Conservation (phyloP, 148 eudicot genomes). For the Beta vulgaris region DNA sequence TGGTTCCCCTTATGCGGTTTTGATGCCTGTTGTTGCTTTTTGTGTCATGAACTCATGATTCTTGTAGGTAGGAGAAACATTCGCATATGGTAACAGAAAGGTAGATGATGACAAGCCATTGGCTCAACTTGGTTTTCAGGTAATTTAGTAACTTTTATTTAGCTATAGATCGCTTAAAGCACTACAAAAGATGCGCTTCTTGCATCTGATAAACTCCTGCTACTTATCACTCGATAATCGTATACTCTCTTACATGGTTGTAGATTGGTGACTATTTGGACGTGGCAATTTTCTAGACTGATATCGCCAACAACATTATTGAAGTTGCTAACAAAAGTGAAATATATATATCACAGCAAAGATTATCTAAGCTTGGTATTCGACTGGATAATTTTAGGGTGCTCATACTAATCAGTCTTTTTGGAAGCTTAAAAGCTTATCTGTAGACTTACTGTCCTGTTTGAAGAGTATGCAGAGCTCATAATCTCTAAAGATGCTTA, state of each 20-base stretch:
- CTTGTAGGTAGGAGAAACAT: constrained; percentile 59
- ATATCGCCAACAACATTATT: not conserved
- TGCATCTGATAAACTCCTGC: not conserved
- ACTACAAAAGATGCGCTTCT: not conserved
- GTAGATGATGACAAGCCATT: constrained; percentile 30
- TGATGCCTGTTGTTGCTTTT: not conserved
- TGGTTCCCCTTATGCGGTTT: not conserved
- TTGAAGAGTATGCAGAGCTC: not conserved
- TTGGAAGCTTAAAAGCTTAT: not conserved
- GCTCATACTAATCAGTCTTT: not conserved
- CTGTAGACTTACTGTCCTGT: not conserved
- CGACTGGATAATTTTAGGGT: not conserved
- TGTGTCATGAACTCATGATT: constrained; percentile 12
- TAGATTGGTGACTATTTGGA: constrained; percentile 34
- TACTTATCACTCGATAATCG: not conserved
- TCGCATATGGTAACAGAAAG: constrained; percentile 36
- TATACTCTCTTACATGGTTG: not conserved
- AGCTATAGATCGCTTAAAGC: not conserved
- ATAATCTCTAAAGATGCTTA: not conserved
- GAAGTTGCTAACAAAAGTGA: not conserved
- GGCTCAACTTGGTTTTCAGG: constrained; percentile 63
- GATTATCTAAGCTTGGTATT: not conserved
- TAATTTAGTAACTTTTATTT: constrained; percentile 15
- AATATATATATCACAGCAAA: not conserved
- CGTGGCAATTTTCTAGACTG: constrained; percentile 28